Conservation (phyloP, 345 rosid species). For the Bruguiera parviflora region DNA sequence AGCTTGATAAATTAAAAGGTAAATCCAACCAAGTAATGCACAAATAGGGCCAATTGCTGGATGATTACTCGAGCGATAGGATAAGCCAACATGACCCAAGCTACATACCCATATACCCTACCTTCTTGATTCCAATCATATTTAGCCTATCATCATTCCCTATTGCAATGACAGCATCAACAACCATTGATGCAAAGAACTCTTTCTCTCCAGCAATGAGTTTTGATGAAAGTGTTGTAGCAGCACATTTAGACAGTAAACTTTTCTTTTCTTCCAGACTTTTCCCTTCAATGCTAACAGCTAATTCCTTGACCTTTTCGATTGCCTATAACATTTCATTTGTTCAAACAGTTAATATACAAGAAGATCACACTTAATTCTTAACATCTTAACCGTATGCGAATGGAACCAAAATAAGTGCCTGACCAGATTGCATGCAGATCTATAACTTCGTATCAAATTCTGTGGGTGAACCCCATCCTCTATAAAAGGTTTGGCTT, state of each 20-base stretch:
- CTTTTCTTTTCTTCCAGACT: constrained; percentile 87
- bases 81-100: too few relatives aligned
- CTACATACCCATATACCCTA: constrained; percentile 8
- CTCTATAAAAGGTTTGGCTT: constrained; percentile 95
- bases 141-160: constrained; percentile 77
- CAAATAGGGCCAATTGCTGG: not conserved
- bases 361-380: not conserved
- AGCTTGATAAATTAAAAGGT: not conserved
- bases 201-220: constrained; percentile 98
- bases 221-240: constrained; percentile 92
- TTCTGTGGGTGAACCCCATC: constrained; percentile 97
- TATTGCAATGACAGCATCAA: constrained; percentile 88
- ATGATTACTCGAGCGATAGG: not conserved
- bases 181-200: constrained; percentile 90
- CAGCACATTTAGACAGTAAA: constrained; percentile 85
- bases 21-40: too few relatives aligned
- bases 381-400: not conserved
- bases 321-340: constrained; percentile 50
- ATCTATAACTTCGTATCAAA: constrained; percentile 80
- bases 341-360: not conserved
- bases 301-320: constrained; percentile 74
- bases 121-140: constrained; percentile 96
- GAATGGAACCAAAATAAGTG: not conserved
- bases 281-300: constrained; percentile 88
- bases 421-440: constrained; percentile 65